Evolutionary conservation across 2,329 filamentous ascomycete species (phyloP), one percentile per base, ranked within the genome.

Genomic region (Berkeleyomyces basicola): DNA sequence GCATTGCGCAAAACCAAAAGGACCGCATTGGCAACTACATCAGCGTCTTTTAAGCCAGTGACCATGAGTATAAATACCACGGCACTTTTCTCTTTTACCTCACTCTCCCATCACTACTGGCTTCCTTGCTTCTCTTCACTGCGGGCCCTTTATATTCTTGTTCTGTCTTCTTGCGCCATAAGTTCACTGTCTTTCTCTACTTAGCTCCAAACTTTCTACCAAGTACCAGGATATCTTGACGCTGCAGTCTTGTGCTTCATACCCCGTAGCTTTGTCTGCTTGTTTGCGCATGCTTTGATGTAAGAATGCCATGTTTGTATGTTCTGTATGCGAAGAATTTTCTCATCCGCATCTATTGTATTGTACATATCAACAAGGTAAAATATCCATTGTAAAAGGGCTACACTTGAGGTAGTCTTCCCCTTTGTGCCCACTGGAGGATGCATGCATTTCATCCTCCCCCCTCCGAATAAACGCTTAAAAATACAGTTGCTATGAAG

Each of bases 1-100:
- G 93, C 77, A 99, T 99, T 81, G 93, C 93, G 63, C 93, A 99
- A 77, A 96, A 96, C 78, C 93, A 99, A 76, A 99, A 99, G 79
- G 93, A 99, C 75, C 84, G 93, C 72, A 97, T 99, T 73, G 88
- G 89, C 69, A 99, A 97, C 77, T 99, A 95, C 76, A 99, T 99
- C 74, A 96, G 90, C 75, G 93, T 97, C 66, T 96, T 99, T 76
- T 96, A 76, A 81, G 44, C 16, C 7, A 31, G 47, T 23, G 10
- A 55, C 51, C 10, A 37, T 55, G 4, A 31, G 23, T 39, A 37
- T 55, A 36, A 55, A 55, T n/a, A 3, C 44, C 14, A 53, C 55
- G 33, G 46, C 59, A 53, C 39, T 16, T 61, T 39, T 42, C 33
- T 14, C 33, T 43, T 11, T 44, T 33, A 11, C 16, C 46, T 33